Percentiles rank a stretch among this genome's conserved stretches.
Conservation (phyloP, 306 rosid genomes). For the Lathyrus oleraceus region DNA sequence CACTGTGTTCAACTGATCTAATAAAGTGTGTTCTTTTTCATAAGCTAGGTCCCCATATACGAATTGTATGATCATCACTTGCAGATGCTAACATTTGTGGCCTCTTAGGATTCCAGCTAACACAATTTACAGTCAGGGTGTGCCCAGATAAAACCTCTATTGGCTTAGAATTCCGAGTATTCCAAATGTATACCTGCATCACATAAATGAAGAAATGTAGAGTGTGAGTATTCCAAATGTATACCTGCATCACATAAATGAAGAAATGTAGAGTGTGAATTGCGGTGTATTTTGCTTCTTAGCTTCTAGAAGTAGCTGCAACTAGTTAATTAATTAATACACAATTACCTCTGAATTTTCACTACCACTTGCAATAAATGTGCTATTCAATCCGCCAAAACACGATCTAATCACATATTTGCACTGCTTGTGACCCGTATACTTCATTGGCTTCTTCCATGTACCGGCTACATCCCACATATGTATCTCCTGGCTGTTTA, state of each 20-base stretch:
- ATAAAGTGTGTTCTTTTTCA: conserved; percentile 27
- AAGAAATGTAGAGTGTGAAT: not conserved
- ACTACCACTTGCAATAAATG: conserved; percentile 88
- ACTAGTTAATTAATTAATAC: not conserved
- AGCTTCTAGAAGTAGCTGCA: conserved; percentile 5
- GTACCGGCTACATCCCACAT: conserved; percentile 87
- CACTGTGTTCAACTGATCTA: conserved; percentile 38
- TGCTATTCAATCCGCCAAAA: conserved; percentile 76
- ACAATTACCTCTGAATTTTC: conserved; percentile 74
- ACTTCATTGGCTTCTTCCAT: conserved; percentile 49
- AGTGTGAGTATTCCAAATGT: conserved; percentile 66
- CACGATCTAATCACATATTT: conserved; percentile 87
- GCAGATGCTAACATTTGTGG: conserved; percentile 93
- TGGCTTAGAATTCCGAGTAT: conserved; percentile 53
- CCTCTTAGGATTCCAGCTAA: conserved; percentile 87
- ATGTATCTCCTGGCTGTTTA: conserved; percentile 85
- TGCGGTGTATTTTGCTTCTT: not conserved
- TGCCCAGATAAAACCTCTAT: conserved; percentile 82
- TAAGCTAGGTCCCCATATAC: conserved; percentile 80
- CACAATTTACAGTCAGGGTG: conserved; percentile 77
- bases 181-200: conserved; percentile 87
- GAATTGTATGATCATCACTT: conserved; percentile 78
- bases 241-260: conserved; percentile 60
- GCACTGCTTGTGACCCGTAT: conserved; percentile 52
- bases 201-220: conserved; percentile 22